A percentile compares a stretch with the other conserved stretches of the same genome.
Evolutionary conservation across 768 basidiomycete species (phyloP).

Genomic region (Boletus reticulatus): DNA sequence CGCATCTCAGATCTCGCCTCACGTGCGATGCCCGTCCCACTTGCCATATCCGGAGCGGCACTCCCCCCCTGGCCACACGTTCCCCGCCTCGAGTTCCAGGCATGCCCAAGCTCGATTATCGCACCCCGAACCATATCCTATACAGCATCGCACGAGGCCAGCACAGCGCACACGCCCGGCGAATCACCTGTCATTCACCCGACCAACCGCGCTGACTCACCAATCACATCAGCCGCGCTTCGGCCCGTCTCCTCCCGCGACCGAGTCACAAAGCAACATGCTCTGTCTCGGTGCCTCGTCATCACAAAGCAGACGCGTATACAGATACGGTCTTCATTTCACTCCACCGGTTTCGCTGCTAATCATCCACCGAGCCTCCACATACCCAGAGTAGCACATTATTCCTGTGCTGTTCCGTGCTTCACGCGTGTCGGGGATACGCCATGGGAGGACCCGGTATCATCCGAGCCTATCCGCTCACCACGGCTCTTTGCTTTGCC

Average conservation of each 20-base stretch:
- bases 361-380: conserved; percentile 14
- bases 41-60: conserved; percentile 12
- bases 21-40: conserved; percentile 21
- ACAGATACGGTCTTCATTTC: background rate
- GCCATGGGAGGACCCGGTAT: background rate
- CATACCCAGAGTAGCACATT: background rate
- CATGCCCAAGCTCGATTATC: conserved; percentile 30
- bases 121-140: conserved; percentile 21
- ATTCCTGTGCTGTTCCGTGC: conserved; percentile 14
- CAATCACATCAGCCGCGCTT: background rate
- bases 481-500: conserved; percentile 6
- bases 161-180: conserved; percentile 3
- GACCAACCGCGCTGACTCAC: conserved; percentile 16
- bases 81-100: conserved; percentile 30
- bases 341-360: conserved; percentile 5
- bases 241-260: conserved; percentile 8
- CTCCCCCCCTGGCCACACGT: conserved; percentile 22
- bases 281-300: background rate
- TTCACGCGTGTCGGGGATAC: background rate
- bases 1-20: conserved; percentile 32
- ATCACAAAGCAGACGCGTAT: too few relatives aligned
- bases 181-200: background rate
- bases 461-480: background rate
- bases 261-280: background rate
- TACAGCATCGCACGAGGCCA: background rate